phyloP scores from a whole-genome alignment of 2,329 filamentous ascomycete genomes.

The Didymella arachidicola region DNA sequence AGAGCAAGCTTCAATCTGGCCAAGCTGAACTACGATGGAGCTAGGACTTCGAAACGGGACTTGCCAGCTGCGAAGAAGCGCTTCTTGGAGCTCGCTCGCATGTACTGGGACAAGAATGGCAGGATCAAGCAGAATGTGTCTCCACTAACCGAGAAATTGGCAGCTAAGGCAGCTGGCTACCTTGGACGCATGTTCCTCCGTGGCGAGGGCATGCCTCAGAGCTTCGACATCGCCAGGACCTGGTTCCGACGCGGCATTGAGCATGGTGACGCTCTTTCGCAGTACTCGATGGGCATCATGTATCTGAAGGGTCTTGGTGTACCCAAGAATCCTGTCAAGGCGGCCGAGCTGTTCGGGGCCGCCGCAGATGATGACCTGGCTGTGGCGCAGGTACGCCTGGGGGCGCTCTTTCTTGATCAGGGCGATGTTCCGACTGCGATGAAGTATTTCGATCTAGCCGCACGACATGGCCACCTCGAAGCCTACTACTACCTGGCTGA shows the following conservation, averaged over 20 bases:
- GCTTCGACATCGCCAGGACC: constrained; percentile 74
- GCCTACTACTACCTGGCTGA: constrained; percentile 93
- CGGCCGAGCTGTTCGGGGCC: constrained; percentile 77
- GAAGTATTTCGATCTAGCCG: constrained; percentile 87
- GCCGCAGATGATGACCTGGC: constrained; percentile 84
- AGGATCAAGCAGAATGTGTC: constrained; percentile 74
- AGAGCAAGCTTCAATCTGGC: constrained; percentile 87
- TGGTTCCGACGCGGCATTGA: constrained; percentile 85
- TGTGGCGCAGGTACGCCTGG: constrained; percentile 82
- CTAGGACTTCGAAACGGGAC: constrained; percentile 76
- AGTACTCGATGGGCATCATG: constrained; percentile 85
- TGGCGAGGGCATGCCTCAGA: constrained; percentile 83
- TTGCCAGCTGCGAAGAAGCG: constrained; percentile 78
- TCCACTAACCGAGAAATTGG: constrained; percentile 76
- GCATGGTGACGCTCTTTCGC: constrained; percentile 81
- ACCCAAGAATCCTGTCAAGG: constrained; percentile 71
- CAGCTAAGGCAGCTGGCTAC: constrained; percentile 83
- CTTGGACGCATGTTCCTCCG: constrained; percentile 89
- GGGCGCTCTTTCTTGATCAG: constrained; percentile 85
- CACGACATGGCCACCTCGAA: constrained; percentile 82
- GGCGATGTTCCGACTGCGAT: constrained; percentile 82
- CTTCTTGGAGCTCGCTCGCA: constrained; percentile 78
- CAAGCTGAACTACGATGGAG: constrained; percentile 87
- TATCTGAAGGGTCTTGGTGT: constrained; percentile 80
- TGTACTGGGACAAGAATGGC: constrained; percentile 85